Percentiles rank a stretch among this genome's conserved stretches.
Conservation (phyloP, 129 eudicot genomes). For the Helichrysum umbraculigerum region DNA sequence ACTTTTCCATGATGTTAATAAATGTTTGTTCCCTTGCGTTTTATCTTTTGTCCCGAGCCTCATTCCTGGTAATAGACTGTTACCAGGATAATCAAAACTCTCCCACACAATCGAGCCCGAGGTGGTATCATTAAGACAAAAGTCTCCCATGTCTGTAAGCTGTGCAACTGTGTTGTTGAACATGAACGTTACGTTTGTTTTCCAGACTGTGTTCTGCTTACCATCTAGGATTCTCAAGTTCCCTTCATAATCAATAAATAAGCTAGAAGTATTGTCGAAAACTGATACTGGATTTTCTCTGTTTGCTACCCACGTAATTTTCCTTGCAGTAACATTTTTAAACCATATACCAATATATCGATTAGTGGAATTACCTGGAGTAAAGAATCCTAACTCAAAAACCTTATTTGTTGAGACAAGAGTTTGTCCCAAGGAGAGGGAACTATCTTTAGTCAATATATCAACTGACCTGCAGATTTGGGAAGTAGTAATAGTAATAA, state of each 20-base stretch:
- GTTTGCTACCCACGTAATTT: slow-evolving; percentile 32
- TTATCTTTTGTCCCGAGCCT: not conserved
- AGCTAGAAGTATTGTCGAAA: slow-evolving; percentile 2
- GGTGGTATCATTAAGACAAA: not conserved
- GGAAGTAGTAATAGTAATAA: slow-evolving; percentile 1
- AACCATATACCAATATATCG: slow-evolving; percentile 35
- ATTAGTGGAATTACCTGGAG: slow-evolving; percentile 24
- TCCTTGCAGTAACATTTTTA: slow-evolving; percentile 3
- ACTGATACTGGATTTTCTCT: slow-evolving; percentile 22
- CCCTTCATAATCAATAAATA: slow-evolving; percentile 2
- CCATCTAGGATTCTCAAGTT: slow-evolving; percentile 2
- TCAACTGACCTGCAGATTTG: not conserved
- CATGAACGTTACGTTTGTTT: not conserved
- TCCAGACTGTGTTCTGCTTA: not conserved
- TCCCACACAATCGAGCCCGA: not conserved
- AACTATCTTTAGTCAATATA: slow-evolving; percentile 17
- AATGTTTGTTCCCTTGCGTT: not conserved
- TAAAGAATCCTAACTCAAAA: slow-evolving; percentile 38
- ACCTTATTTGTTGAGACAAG: slow-evolving; percentile 24
- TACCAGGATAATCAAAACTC: not conserved
- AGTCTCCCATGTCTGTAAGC: not conserved
- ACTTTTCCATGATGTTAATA: slow-evolving; percentile 31
- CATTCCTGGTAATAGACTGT: not conserved
- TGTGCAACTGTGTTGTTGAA: not conserved
- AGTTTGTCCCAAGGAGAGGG: slow-evolving; percentile 13